Percentiles rank a stretch among this genome's conserved stretches.
phyloP scores from a whole-genome alignment of 73 alveolate species.

The Effrenium voratum region DNA sequence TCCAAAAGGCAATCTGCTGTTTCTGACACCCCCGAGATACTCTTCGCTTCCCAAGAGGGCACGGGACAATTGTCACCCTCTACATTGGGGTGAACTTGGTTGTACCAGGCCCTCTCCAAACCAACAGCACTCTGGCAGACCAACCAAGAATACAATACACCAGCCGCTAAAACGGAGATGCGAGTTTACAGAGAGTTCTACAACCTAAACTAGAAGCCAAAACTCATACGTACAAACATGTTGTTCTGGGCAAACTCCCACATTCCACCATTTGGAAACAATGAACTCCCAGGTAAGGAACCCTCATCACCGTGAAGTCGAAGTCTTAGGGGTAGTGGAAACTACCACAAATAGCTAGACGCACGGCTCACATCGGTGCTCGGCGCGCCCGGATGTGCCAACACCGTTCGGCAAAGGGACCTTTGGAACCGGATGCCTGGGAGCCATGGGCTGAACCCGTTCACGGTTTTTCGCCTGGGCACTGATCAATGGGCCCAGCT shows the following conservation, averaged over 20 bases:
- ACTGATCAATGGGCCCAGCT: conserved; percentile 64
- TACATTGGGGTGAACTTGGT: too few species aligned
- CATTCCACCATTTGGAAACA: background rate
- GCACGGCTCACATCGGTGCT: background rate
- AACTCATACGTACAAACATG: background rate
- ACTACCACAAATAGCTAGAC: background rate
- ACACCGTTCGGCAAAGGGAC: background rate
- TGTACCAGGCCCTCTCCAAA: too few species aligned
- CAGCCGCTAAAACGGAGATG: too few species aligned
- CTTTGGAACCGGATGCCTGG: background rate
- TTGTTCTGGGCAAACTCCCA: background rate
- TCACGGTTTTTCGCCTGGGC: background rate
- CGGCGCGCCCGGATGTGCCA: background rate
- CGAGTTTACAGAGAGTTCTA: too few species aligned
- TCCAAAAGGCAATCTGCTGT: too few species aligned
- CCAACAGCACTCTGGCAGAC: background rate
- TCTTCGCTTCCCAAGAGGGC: too few species aligned
- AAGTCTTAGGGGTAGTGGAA: background rate
- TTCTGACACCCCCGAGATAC: too few species aligned
- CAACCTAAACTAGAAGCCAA: too few species aligned
- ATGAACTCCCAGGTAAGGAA: too few species aligned
- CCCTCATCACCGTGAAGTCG: background rate
- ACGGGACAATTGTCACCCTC: too few species aligned
- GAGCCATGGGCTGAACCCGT: background rate
- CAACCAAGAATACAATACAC: background rate